Conservation (phyloP, 352 stramenopile genomes). For the Lagenidium giganteum region DNA sequence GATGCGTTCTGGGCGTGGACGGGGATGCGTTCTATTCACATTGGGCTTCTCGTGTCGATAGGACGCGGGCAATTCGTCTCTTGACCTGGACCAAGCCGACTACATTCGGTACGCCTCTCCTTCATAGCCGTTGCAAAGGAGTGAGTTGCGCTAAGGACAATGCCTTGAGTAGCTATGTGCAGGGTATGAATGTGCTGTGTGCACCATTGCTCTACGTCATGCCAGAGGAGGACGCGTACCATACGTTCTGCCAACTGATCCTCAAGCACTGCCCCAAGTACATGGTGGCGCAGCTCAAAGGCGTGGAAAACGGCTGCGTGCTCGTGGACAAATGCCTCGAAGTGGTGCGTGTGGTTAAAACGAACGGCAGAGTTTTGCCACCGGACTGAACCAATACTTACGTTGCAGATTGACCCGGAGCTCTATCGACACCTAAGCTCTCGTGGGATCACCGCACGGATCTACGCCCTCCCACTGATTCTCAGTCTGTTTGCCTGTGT, state of each 20-base stretch:
- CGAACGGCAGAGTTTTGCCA: not conserved
- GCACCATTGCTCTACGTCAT: slow-evolving; percentile 91
- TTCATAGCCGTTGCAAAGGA: not conserved
- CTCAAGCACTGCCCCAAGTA: slow-evolving; percentile 86
- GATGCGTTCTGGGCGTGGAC: not conserved
- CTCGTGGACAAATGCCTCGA: slow-evolving; percentile 77
- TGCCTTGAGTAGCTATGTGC: slow-evolving; percentile 66
- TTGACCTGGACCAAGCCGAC: slow-evolving; percentile 3
- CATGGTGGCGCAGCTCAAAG: slow-evolving; percentile 84
- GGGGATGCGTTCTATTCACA: too few species aligned
- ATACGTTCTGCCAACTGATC: slow-evolving; percentile 87
- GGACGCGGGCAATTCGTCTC: too few species aligned
- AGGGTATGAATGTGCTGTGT: slow-evolving; percentile 91
- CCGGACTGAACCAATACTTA: not conserved
- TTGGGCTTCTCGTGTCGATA: too few species aligned
- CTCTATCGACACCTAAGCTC: slow-evolving; percentile 74
- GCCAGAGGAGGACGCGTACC: slow-evolving; percentile 87
- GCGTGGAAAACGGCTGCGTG: slow-evolving; percentile 73
- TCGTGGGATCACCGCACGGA: slow-evolving; percentile 71
- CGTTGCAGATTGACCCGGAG: slow-evolving; percentile 64
- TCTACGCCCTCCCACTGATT: slow-evolving; percentile 86
- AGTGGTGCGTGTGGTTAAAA: slow-evolving; percentile 4
- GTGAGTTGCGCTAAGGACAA: not conserved
- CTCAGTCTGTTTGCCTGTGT: slow-evolving; percentile 89
- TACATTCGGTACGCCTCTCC: slow-evolving; percentile 12